phyloP scores from a whole-genome alignment of 2,329 filamentous ascomycete genomes.

The Neophaeococcomyces aloes region DNA sequence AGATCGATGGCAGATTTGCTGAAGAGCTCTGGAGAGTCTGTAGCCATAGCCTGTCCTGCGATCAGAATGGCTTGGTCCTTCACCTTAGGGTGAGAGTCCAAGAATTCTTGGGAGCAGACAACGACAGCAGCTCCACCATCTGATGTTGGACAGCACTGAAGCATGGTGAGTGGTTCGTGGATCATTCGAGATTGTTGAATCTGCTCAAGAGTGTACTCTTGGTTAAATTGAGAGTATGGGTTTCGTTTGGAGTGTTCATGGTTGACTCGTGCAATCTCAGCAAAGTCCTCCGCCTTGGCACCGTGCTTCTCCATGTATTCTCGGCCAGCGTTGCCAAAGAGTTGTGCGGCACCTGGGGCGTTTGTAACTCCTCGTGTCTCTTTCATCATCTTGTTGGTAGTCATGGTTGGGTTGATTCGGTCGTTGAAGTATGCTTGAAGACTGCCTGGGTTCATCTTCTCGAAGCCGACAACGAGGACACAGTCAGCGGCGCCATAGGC shows the following conservation, averaged over 20 bases:
- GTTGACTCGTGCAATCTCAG: conserved; percentile 86
- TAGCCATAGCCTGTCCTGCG: conserved; percentile 78
- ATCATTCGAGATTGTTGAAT: conserved; percentile 67
- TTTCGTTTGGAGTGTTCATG: conserved; percentile 85
- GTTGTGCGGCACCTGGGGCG: conserved; percentile 75
- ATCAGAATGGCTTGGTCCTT: conserved; percentile 75
- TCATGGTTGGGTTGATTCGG: conserved; percentile 66
- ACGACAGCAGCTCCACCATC: conserved; percentile 85
- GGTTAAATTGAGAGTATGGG: conserved; percentile 94
- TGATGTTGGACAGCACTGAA: conserved; percentile 96
- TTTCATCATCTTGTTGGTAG: conserved; percentile 66
- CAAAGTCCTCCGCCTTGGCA: conserved; percentile 75
- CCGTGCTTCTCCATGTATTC: conserved; percentile 97
- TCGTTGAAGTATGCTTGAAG: conserved; percentile 78
- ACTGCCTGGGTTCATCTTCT: conserved; percentile 95
- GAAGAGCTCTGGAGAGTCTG: conserved; percentile 71
- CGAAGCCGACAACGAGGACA: conserved; percentile 84
- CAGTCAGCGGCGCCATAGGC: conserved; percentile 73
- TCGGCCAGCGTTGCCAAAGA: conserved; percentile 87
- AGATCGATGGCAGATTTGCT: conserved; percentile 73
- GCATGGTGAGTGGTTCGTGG: conserved; percentile 79
- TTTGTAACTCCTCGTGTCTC: conserved; percentile 71
- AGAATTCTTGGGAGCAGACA: conserved; percentile 77
- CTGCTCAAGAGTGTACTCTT: conserved; percentile 81
- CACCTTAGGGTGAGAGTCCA: conserved; percentile 73